These are phyloP conservation scores for Ustilago esculenta DNA, from an alignment of 1,284 basidiomycete genomes.

Conservation along the genomic window DNA sequence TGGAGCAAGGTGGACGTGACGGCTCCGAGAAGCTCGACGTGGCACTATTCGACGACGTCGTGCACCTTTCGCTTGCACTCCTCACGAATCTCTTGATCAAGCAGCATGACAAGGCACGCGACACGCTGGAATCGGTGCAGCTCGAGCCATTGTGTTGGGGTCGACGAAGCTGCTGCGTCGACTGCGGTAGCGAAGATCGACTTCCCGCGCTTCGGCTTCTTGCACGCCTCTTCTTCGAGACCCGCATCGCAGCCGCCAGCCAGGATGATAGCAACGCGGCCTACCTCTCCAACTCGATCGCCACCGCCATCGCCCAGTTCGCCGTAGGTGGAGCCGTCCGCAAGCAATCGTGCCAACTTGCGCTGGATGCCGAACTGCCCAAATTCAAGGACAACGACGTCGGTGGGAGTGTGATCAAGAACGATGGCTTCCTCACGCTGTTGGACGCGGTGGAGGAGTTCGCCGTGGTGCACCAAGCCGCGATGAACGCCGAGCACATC, in stretches of 20 bases:
- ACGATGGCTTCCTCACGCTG: constrained; percentile 21
- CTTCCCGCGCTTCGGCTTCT: constrained; percentile 18
- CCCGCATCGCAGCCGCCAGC: constrained; percentile 15
- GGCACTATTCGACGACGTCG: constrained; percentile 32
- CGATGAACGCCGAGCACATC: constrained; percentile 7
- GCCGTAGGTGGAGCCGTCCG: constrained; percentile 18
- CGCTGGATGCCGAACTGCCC: constrained; percentile 14
- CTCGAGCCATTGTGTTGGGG: constrained; percentile 22
- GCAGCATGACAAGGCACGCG: constrained; percentile 34
- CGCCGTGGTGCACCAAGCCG: constrained; percentile 35
- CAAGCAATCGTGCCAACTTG: constrained; percentile 9
- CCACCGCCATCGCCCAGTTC: constrained; percentile 44
- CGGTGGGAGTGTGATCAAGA: neutral
- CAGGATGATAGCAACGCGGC: constrained; percentile 36
- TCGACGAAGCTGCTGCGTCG: constrained; percentile 9
- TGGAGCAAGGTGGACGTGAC: neutral
- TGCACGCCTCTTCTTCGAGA: constrained; percentile 32
- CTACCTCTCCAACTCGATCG: constrained; percentile 49
- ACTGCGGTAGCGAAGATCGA: constrained; percentile 16
- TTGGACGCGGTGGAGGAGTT: constrained; percentile 47
- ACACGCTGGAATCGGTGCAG: constrained; percentile 9
- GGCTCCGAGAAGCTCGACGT: constrained; percentile 2
- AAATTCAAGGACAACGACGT: neutral
- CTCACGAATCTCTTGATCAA: constrained; percentile 46
- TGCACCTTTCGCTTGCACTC: constrained; percentile 43